Conservation (phyloP, 371 early-diverging fungal genomes). For the Encephalitozoon hellem region DNA sequence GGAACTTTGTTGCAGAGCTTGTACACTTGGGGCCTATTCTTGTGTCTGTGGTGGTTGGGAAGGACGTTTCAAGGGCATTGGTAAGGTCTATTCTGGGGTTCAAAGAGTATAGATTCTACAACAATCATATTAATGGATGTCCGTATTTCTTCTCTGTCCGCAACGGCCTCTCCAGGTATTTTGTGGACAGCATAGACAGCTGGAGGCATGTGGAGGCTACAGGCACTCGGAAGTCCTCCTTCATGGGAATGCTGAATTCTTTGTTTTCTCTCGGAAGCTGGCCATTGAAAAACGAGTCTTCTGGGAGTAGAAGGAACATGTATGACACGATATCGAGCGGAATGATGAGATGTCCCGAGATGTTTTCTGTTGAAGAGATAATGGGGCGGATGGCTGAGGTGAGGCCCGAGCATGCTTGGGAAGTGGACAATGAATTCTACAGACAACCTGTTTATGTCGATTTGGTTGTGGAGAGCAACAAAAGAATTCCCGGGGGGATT, state of each 20-base stretch:
- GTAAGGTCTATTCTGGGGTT: conserved; percentile 7
- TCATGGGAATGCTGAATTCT: background rate
- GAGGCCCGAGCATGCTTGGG: background rate
- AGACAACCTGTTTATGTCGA: background rate
- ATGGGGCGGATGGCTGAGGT: background rate
- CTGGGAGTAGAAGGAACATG: background rate
- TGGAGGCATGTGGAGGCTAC: background rate
- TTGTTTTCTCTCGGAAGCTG: background rate
- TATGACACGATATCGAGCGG: background rate
- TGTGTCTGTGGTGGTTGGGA: background rate
- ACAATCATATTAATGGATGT: background rate
- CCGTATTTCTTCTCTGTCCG: background rate
- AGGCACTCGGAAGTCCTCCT: too few relatives aligned
- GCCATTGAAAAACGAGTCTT: background rate
- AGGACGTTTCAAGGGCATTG: background rate
- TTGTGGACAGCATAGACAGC: background rate
- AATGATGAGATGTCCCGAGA: background rate
- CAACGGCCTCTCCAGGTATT: background rate
- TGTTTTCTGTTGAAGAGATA: background rate
- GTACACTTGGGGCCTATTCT: conserved; percentile 9
- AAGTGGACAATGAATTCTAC: background rate
- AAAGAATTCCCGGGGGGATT: background rate
- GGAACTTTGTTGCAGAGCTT: conserved; percentile 3
- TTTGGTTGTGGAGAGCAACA: background rate
- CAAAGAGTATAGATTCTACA: conserved; percentile 1